Conservation (phyloP, 2,329 filamentous ascomycete genomes). For the Colletotrichum truncatum region DNA sequence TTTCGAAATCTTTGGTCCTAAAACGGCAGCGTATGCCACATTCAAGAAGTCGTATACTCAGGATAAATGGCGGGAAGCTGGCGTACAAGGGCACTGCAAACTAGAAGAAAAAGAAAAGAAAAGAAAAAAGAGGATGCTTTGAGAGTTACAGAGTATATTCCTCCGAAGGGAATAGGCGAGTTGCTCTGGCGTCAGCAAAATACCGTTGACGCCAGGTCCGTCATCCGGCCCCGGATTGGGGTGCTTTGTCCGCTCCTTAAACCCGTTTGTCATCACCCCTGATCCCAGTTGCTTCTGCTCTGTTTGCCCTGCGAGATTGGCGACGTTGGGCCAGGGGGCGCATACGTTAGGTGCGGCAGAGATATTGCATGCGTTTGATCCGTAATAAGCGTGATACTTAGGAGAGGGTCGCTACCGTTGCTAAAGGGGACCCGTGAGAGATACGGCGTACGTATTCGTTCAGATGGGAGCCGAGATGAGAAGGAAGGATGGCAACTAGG, state of each 20-base stretch:
- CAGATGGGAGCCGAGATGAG: not conserved
- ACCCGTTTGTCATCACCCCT: slow-evolving; percentile 9
- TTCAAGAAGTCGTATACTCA: not conserved
- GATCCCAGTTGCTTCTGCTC: slow-evolving; percentile 4
- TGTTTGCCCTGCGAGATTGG: slow-evolving; percentile 20
- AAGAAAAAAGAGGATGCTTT: too few species aligned
- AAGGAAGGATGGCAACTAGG: not conserved
- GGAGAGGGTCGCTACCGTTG: not conserved
- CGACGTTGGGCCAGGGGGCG: slow-evolving; percentile 4
- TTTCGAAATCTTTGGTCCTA: not conserved
- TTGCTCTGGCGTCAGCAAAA: not conserved
- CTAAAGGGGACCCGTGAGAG: not conserved
- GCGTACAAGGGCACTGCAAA: not conserved
- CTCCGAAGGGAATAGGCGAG: not conserved
- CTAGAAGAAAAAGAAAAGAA: too few species aligned
- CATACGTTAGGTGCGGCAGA: slow-evolving; percentile 14
- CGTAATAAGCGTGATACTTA: not conserved
- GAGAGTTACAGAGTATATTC: too few species aligned
- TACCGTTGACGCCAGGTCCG: slow-evolving; percentile 4
- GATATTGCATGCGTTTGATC: not conserved
- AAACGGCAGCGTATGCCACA: not conserved
- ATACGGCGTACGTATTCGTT: not conserved
- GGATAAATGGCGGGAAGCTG: not conserved
- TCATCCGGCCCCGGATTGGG: slow-evolving; percentile 18
- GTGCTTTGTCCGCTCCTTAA: slow-evolving; percentile 19